Evolutionary conservation across 202 grass and related monocot genomes (phyloP), one percentile per base, ranked within the genome.

Genomic region (Elaeis oleifera): DNA sequence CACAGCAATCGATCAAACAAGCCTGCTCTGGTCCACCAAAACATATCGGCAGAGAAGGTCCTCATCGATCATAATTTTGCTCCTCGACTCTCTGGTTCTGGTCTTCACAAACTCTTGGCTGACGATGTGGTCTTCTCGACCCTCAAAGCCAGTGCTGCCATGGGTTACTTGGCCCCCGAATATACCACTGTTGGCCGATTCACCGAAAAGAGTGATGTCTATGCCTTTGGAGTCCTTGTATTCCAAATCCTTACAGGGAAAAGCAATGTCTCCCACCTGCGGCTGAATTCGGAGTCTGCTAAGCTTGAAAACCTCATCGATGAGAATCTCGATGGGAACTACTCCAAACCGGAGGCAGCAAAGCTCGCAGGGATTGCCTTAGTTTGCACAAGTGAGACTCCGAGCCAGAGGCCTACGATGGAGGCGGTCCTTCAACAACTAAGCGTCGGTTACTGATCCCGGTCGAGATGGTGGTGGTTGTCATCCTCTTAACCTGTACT

Each of bases 181-280:
- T 99, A 99, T 1, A 67, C 85, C 16, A 87, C 76, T 14, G 81
- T 78, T 0, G 88, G 88, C 0, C 80, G 94, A 17, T 99, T 99
- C 85, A 99, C 88, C 0, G 85, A 99, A 63, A 99, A 99, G 73
- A 99, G 88, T 1, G 88, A 99, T 1, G 82, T 99, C 23, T 99
- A 94, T 0, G 77, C 88, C 3, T 99, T 99, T 0, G 94, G 94
- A 14, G 59, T 94, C 0, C 60, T 99, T 8, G 39, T 94, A 56
- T 77, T 99, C 53, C 94, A 99, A 49, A 78, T 99, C 74, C 71
- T 99, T 19, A 74, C 78, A 1, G 88, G 94, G 14, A 89, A 53
- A 74, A 80, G 78, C 28, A 84, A 64, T 0, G 83, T 87, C 36
- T 80, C 88, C 1, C 75, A 83, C 18, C 49, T 84, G 61, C 79